These are phyloP conservation scores for Apophysomyces variabilis DNA, from an alignment of 371 early-diverging fungal species.

Conservation along the genomic window DNA sequence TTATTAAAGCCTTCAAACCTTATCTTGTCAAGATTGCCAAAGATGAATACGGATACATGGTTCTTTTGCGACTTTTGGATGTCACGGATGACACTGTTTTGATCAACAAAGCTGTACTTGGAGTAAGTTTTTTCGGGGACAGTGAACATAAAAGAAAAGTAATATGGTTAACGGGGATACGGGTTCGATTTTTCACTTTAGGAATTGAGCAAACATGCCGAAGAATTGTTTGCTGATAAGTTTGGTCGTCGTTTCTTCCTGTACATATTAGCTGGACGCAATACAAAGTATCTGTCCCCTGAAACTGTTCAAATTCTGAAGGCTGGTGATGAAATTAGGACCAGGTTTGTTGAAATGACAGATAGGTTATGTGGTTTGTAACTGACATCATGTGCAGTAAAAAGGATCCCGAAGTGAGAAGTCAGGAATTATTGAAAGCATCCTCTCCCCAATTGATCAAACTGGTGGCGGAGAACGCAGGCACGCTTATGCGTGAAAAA, in stretches of 20 bases:
- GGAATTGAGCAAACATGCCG: slow-evolving; percentile 60
- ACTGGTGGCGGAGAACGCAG: slow-evolving; percentile 60
- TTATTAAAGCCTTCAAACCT: slow-evolving; percentile 86
- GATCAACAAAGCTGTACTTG: slow-evolving; percentile 75
- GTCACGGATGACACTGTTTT: slow-evolving; percentile 95
- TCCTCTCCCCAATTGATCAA: slow-evolving; percentile 64
- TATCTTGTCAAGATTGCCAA: slow-evolving; percentile 79
- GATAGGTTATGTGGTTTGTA: not conserved
- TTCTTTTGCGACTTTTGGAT: slow-evolving; percentile 83
- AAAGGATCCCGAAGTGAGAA: slow-evolving; percentile 70
- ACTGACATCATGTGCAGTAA: slow-evolving; percentile 47
- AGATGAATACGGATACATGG: slow-evolving; percentile 92
- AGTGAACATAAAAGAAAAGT: not conserved
- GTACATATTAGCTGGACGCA: slow-evolving; percentile 76
- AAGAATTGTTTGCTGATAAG: slow-evolving; percentile 68
- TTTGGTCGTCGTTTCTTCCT: slow-evolving; percentile 77
- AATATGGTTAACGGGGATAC: not conserved
- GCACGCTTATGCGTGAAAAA: slow-evolving; percentile 61
- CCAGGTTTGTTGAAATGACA: slow-evolving; percentile 30
- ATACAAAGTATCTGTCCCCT: slow-evolving; percentile 69
- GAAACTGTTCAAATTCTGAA: slow-evolving; percentile 67
- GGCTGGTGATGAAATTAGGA: slow-evolving; percentile 67
- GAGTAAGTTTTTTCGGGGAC: slow-evolving; percentile 35
- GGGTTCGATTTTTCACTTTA: slow-evolving; percentile 10
- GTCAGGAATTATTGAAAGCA: slow-evolving; percentile 63